Evolutionary conservation across 2,329 filamentous ascomycete species (phyloP).

Genomic region (Myotisia sp.): DNA sequence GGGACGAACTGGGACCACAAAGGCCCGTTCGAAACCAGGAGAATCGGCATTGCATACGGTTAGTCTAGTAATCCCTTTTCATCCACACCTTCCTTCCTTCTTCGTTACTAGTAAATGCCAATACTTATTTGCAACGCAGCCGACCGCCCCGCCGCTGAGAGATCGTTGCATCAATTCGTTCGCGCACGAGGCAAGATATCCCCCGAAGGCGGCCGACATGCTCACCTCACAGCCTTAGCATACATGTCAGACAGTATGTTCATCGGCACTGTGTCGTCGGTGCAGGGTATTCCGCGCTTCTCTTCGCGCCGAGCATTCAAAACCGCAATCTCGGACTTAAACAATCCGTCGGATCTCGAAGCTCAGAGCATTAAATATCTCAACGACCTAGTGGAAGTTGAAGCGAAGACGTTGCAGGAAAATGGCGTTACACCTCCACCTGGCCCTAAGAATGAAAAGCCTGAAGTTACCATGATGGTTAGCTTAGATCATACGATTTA

Average conservation of each 20-base stretch:
- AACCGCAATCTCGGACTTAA: conserved; percentile 25
- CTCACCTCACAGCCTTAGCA: conserved; percentile 74
- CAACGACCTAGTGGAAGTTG: conserved; percentile 30
- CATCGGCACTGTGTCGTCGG: conserved; percentile 71
- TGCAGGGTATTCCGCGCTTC: conserved; percentile 68
- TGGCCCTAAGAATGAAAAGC: conserved; percentile 9
- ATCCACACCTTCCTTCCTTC: too few species aligned
- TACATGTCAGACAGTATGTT: conserved; percentile 92
- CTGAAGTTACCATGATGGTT: conserved; percentile 38
- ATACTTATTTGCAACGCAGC: too few species aligned
- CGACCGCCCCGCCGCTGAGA: conserved; percentile 46
- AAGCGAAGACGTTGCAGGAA: conserved; percentile 24
- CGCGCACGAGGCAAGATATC: conserved; percentile 52
- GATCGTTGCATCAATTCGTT: conserved; percentile 47
- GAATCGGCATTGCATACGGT: conserved; percentile 43
- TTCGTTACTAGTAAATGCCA: too few species aligned
- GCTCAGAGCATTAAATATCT: conserved; percentile 28
- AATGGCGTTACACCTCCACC: conserved; percentile 6
- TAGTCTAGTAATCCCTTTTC: too few species aligned
- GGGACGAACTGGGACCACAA: conserved; percentile 17
- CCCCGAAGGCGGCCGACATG: conserved; percentile 55
- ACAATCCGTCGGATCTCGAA: conserved; percentile 32
- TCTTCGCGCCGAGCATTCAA: conserved; percentile 37
- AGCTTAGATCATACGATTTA: conserved; percentile 39
- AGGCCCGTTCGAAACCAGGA: conserved; percentile 45